Evolutionary conservation across 805 yeast species (phyloP), one percentile per base, ranked within the genome.

Genomic region (Phaffomyces opuntiae): DNA sequence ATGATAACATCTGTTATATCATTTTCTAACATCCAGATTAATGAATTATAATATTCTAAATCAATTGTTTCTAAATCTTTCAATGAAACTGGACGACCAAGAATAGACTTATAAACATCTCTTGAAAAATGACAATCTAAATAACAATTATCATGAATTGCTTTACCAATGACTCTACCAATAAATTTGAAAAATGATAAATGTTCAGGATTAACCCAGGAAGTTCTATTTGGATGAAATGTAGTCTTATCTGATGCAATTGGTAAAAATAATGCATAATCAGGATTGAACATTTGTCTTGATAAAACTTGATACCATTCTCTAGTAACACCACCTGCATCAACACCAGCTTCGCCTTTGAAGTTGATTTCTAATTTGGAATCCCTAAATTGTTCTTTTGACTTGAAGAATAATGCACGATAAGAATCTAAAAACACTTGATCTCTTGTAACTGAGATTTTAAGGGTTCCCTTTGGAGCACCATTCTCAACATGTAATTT

Each of bases 301-400:
- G 96, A 81, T 40, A 93, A 66, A 6, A 90, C 96, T 61, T 90
- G 97, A 59, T 83, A 90, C 99, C 99, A 93, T 63, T 93, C 99
- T 58, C 99, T 74, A 0, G 97, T 87, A 14, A 93, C 82, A 36
- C 99, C 99, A 54, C 99, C 99, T 4, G 96, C 99, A 71, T 93
- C 99, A 41, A 93, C 87, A 54, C 98, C 99, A 45, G 84, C 84
- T 64, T 93, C 99, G 1, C 96, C 96, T 51, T 81, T 81, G 68
- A 93, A 93, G n/a, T 75, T 75, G 37, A 93, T 79, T 42, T 84
- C 90, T 53, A 93, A 67, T 53, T 81, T 83, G 2, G 90, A 75
- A 41, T 78, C 73, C 53, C 81, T 78, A 58, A 89, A 78, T 46
- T 84, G 91, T 9, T 80, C 86, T 31, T 79, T 78, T 0, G 85